These are phyloP conservation scores for Penicillium sp. DNA, from an alignment of 2,329 filamentous ascomycete species.

Conservation along the genomic window DNA sequence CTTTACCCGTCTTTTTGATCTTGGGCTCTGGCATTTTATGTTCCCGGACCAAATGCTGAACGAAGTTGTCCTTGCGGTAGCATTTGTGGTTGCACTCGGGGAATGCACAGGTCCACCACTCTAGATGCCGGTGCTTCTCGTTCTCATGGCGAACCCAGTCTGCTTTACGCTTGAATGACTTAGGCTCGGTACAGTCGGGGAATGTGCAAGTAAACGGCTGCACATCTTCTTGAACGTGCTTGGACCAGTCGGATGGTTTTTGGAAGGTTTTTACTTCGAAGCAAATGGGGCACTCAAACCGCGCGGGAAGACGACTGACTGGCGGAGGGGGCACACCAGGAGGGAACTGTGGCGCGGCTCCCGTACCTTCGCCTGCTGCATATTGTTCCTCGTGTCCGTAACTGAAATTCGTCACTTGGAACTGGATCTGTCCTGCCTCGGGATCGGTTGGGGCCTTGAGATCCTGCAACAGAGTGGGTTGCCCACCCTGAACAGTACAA, in stretches of 20 bases:
- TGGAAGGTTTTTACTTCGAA: conserved; percentile 80
- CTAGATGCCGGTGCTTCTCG: conserved; percentile 81
- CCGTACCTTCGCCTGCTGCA: conserved; percentile 64
- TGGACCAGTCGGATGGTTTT: conserved; percentile 95
- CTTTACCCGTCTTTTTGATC: conserved; percentile 66
- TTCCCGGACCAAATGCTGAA: conserved; percentile 87
- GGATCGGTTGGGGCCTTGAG: conserved; percentile 53
- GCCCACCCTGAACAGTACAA: conserved; percentile 68
- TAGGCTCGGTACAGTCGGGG: conserved; percentile 74
- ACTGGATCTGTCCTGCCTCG: conserved; percentile 55
- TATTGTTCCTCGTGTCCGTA: conserved; percentile 64
- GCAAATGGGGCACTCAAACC: conserved; percentile 87
- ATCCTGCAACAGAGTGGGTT: conserved; percentile 60
- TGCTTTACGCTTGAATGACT: conserved; percentile 91
- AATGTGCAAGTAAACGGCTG: conserved; percentile 94
- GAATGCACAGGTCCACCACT: conserved; percentile 86
- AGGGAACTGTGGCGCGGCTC: conserved; percentile 73
- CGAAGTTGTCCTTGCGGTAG: conserved; percentile 86
- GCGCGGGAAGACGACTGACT: conserved; percentile 71
- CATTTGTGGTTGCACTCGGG: conserved; percentile 78
- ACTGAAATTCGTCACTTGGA: conserved; percentile 56
- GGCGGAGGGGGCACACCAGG: conserved; percentile 78
- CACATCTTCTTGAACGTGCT: conserved; percentile 91
- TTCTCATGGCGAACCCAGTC: conserved; percentile 96
- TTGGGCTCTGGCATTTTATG: conserved; percentile 84